Base-by-base conservation (phyloP, 2,329 filamentous ascomycete species). In the Paramyrothecium sp. region DNA sequence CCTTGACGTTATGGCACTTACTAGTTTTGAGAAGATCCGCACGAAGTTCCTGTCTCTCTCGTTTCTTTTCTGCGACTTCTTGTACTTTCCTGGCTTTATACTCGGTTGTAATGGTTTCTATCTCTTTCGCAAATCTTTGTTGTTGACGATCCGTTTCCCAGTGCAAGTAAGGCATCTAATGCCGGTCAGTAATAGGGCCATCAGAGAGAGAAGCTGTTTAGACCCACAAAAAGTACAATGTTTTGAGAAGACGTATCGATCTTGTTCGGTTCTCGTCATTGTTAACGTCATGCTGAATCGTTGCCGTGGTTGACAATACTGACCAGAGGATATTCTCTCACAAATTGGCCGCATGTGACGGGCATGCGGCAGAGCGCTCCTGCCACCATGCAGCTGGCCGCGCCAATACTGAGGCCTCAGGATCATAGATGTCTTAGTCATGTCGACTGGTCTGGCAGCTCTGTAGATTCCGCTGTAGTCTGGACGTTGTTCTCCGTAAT, bases 151-250 rank as follows among this genome's bases (percentile, higher is more conserved):
- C 20, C 50, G 30, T 52, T 33, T 52, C 50, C 50, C 50, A 52
- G 30, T 52, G 50, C n/a, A 52, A 19, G 26, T 52, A 52, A 8
- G 50, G 50, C 50, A 52, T 52, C 50, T 52, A 52, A 10, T 44
- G n/a, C 13, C 38, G n/a, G 13, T 44, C 38, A 44, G 13, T 19
- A 12, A 17, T 44, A 19, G n/a, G 13, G 13, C 38, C 13, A 44
- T 12, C 26, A 10, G 10, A 10, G 26, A 30, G 26, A 30, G 10
- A 30, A 30, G 26, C 26, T 30, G 26, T 30, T 10, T 4, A 30
- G 26, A 30, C 38, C 38, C 13, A 19, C 38, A 44, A 17, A 19
- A 44, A 44, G 13, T 44, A 44, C 38, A 16, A 44, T 44, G 13
- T 44, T 44, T 16, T 19, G 38, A 17, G 13, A 44, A 44, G 13